Evolutionary conservation across 2,329 filamentous ascomycete species (phyloP), one percentile per base, ranked within the genome.

Genomic region (Acrocalymma vagum): DNA sequence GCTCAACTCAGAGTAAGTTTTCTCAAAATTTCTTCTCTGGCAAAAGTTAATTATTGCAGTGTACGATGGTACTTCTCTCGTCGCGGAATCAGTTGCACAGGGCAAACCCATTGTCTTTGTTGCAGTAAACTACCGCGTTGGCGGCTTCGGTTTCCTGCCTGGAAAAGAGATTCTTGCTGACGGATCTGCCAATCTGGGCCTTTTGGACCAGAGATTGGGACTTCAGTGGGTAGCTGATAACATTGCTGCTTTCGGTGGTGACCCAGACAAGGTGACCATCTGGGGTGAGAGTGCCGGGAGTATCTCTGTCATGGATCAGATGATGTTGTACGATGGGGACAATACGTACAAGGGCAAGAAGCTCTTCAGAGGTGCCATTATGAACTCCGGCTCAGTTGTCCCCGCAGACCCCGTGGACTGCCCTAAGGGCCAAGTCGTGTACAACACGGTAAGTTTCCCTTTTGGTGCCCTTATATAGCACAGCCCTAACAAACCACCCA

Each of bases 171-270:
- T 90, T 28, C 72, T 85, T 3, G 74, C 76, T 4, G 86, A 89
- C 46, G 86, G 86, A 2, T 78, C 84, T 2, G 69, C 84, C 3
- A 93, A 92, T 60, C 65, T 90, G 3, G 88, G 88, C 3, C 76
- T 89, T 3, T 74, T 87, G 0, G 88, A 93, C 58, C 87, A 92
- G 57, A 78, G 86, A 22, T 76, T 87, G 50, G 88, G 81, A 0
- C 74, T 93, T 6, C 72, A 91, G 62, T 93, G 88, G 88, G 81
- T 89, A 1, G 83, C 86, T 6, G 86, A 90, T 55, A 90, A 92
- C 52, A 90, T 93, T 41, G 83, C 73, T 1, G 77, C 82, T 0
- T 95, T 94, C 60, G 90, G 90, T 8, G 90, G 90, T 10, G 88
- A 93, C 62, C 85, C 87, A 0, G 74, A 76, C n/a, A 87, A 87